These are phyloP conservation scores for Hypoxylon subgilvum DNA, from an alignment of 495 filamentous ascomycete genomes.

Conservation along the genomic window DNA sequence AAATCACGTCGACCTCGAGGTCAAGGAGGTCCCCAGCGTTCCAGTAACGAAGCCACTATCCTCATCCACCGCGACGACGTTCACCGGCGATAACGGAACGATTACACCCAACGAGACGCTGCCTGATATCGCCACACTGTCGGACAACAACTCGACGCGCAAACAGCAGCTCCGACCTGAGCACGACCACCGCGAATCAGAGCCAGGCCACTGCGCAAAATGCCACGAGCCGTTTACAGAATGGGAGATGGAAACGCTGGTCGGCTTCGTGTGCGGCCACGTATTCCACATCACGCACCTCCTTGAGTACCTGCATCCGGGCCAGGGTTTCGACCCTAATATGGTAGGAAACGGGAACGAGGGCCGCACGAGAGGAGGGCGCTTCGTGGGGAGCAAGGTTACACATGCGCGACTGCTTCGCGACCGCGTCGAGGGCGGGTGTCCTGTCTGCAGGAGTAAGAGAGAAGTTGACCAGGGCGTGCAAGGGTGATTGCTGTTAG, in stretches of 20 bases:
- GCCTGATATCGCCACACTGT: conserved; percentile 41
- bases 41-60: conserved; percentile 14
- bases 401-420: conserved; percentile 81
- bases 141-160: conserved; percentile 19
- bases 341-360: conserved; percentile 49
- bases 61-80: conserved; percentile 37
- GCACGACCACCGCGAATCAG: conserved; percentile 35
- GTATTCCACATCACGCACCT: conserved; percentile 88
- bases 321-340: conserved; percentile 39
- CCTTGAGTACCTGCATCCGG: conserved; percentile 57
- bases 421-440: conserved; percentile 72
- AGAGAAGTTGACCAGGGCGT: conserved; percentile 34
- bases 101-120: conserved; percentile 35
- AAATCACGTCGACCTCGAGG: conserved; percentile 49
- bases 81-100: conserved; percentile 41
- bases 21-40: conserved; percentile 33
- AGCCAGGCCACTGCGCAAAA: conserved; percentile 64
- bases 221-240: conserved; percentile 66
- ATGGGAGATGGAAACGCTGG: conserved; percentile 74
- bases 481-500: conserved; percentile 5
- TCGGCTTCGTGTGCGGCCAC: conserved; percentile 91
- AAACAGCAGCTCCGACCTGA: conserved; percentile 15
- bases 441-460: conserved; percentile 64
- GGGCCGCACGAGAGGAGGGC: conserved; percentile 39
- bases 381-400: conserved; percentile 80